Conservation (phyloP, 805 yeast genomes). For the Pichia exigua region DNA sequence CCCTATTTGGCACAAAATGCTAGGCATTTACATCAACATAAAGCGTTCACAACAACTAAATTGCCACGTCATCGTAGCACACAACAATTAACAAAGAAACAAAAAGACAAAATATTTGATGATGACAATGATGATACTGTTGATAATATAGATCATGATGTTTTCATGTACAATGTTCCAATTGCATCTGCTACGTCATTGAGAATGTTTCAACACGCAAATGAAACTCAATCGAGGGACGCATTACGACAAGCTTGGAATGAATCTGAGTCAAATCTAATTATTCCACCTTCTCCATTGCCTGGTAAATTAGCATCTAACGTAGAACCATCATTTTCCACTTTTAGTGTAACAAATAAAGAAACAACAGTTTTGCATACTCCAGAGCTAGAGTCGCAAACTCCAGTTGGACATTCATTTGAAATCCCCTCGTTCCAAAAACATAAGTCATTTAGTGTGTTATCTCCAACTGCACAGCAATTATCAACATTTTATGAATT, state of each 20-base stretch:
- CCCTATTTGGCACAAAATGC: not conserved
- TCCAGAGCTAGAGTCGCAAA: not conserved
- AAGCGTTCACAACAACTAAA: slow-evolving; percentile 1
- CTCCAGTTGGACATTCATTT: not conserved
- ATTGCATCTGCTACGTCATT: slow-evolving; percentile 32
- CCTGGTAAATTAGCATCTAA: slow-evolving; percentile 31
- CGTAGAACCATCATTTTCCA: not conserved
- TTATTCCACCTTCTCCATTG: slow-evolving; percentile 41
- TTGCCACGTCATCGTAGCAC: slow-evolving; percentile 6
- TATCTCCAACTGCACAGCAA: slow-evolving; percentile 32
- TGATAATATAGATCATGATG: slow-evolving; percentile 33
- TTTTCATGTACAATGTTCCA: slow-evolving; percentile 46
- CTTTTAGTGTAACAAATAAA: not conserved
- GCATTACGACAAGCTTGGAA: slow-evolving; percentile 22
- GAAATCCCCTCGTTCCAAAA: slow-evolving; percentile 19
- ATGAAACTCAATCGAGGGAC: slow-evolving; percentile 14
- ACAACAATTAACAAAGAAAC: slow-evolving; percentile 18
- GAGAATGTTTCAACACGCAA: slow-evolving; percentile 20
- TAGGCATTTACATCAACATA: not conserved
- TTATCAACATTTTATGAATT: slow-evolving; percentile 35
- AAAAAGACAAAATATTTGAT: slow-evolving; percentile 25
- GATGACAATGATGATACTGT: slow-evolving; percentile 23
- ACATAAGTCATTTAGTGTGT: slow-evolving; percentile 20
- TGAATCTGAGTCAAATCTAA: slow-evolving; percentile 16
- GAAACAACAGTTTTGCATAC: not conserved